Evolutionary conservation across 768 basidiomycete genomes (phyloP).

Genomic region (Macrolepiota fuliginosa): DNA sequence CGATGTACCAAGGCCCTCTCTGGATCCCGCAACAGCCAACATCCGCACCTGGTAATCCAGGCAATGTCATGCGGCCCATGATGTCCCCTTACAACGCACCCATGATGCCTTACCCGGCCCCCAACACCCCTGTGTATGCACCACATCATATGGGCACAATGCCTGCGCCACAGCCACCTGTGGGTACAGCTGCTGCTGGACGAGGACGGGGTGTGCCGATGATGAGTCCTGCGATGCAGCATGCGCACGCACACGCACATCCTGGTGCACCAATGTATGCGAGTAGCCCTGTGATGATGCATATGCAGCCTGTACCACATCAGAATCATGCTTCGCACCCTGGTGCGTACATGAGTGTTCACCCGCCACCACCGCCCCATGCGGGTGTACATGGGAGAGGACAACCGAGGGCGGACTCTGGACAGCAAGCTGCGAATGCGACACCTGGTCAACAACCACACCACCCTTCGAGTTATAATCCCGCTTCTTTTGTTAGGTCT

Average conservation of each 20-base stretch:
- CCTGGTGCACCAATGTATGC: slow-evolving; percentile 61
- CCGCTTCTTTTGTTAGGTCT: slow-evolving; percentile 41
- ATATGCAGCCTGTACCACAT: slow-evolving; percentile 45
- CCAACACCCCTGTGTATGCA: slow-evolving; percentile 33
- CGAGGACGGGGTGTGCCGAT: slow-evolving; percentile 49
- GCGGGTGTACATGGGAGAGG: slow-evolving; percentile 40
- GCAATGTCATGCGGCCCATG: slow-evolving; percentile 53
- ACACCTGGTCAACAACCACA: slow-evolving; percentile 17
- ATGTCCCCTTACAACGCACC: slow-evolving; percentile 63
- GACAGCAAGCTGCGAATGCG: slow-evolving; percentile 38
- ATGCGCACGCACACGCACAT: slow-evolving; percentile 53
- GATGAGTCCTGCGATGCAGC: slow-evolving; percentile 73
- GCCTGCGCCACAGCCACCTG: slow-evolving; percentile 42
- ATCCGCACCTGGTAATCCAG: slow-evolving; percentile 43
- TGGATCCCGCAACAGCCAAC: slow-evolving; percentile 57
- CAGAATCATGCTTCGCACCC: slow-evolving; percentile 38
- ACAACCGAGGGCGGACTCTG: slow-evolving; percentile 44
- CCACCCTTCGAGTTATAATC: slow-evolving; percentile 10
- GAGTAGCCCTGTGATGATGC: slow-evolving; percentile 69
- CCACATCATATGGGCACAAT: slow-evolving; percentile 26
- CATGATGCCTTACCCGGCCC: slow-evolving; percentile 63
- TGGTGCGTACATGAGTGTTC: slow-evolving; percentile 32
- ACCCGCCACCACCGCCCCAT: neutral
- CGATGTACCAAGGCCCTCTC: slow-evolving; percentile 59
- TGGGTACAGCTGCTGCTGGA: slow-evolving; percentile 39